These are phyloP conservation scores for Austroboletus niveus DNA, from an alignment of 1,284 basidiomycete genomes.

Conservation along the genomic window DNA sequence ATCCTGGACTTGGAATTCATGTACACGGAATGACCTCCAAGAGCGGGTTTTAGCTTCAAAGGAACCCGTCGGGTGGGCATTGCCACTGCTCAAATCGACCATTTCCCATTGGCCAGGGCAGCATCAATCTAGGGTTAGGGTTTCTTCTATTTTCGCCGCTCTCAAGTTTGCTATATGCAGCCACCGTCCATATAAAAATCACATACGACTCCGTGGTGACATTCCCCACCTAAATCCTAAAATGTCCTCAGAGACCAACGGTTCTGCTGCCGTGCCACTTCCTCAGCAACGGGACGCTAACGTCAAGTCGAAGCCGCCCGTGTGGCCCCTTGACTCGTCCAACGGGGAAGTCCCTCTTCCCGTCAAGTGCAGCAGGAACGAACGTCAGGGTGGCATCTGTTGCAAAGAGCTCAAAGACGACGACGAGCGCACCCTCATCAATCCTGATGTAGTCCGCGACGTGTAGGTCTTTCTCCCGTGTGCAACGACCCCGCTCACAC, in stretches of 20 bases:
- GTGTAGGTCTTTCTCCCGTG: slow-evolving; percentile 49
- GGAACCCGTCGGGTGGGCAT: too few species aligned
- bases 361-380: slow-evolving; percentile 59
- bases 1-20: too few species aligned
- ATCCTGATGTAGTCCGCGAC: slow-evolving; percentile 85
- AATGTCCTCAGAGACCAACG: slow-evolving; percentile 21
- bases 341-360: slow-evolving; percentile 43
- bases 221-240: neutral
- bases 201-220: neutral
- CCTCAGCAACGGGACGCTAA: slow-evolving; percentile 8
- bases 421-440: slow-evolving; percentile 75
- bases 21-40: too few species aligned
- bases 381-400: slow-evolving; percentile 63
- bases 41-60: too few species aligned
- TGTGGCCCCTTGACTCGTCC: slow-evolving; percentile 59
- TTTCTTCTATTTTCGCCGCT: neutral
- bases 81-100: slow-evolving; percentile 6
- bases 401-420: slow-evolving; percentile 79
- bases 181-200: neutral
- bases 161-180: neutral
- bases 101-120: slow-evolving; percentile 6
- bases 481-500: slow-evolving; percentile 4
- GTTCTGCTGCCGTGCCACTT: slow-evolving; percentile 16
- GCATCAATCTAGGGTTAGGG: slow-evolving; percentile 13
- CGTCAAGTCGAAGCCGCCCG: slow-evolving; percentile 42